Base-by-base conservation (phyloP, 768 basidiomycete species). In the Tylopilus sp. region DNA sequence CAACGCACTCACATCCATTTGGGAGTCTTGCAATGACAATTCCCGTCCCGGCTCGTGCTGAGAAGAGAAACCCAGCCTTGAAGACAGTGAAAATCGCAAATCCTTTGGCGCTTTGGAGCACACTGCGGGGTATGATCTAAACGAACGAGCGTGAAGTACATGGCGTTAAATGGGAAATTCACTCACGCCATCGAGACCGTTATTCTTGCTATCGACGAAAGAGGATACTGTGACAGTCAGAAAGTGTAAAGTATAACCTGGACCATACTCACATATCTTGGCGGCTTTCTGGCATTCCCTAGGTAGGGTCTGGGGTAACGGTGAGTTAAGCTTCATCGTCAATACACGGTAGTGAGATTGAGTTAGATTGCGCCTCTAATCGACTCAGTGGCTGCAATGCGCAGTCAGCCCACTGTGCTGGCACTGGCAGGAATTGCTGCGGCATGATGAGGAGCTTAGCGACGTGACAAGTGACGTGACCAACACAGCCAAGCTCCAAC, bases 51-150 rank as follows among this genome's bases (percentile, higher is more conserved):
- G 85, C 94, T 61, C 90, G 75, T 3, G 89, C 91, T 39, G 79
- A 79, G 70, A 93, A 83, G 15, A 83, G 59, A 60, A 85, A 82
- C 1, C 76, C 76, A 20, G 76, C 80, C 61, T 93, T 94, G 71
- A 91, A 79, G 46, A 94, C 80, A 5, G 88, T 91, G 67, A 93
- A 92, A 42, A 93, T 91, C n/a, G 91, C 92, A 63, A 95, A 95
- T 5, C 94, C 84, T 26, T 70, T 76, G 15, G 84, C 83, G 51
- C 75, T 70, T 57, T 82, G 75, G 20, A 86, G 71, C 9, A 86
- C 75, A 35, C 60, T 66, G 21, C 75, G 72, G 28, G 83, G 82
- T 51, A 85, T 76, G 53, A 84, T 73, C 80, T 82, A 35, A 17
- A 41, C 18, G 21, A 36, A 47, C 20, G 23, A 46, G 17, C 11